These are phyloP conservation scores for Cystobasidium pallidum DNA, from an alignment of 1,284 basidiomycete species.

Conservation along the genomic window DNA sequence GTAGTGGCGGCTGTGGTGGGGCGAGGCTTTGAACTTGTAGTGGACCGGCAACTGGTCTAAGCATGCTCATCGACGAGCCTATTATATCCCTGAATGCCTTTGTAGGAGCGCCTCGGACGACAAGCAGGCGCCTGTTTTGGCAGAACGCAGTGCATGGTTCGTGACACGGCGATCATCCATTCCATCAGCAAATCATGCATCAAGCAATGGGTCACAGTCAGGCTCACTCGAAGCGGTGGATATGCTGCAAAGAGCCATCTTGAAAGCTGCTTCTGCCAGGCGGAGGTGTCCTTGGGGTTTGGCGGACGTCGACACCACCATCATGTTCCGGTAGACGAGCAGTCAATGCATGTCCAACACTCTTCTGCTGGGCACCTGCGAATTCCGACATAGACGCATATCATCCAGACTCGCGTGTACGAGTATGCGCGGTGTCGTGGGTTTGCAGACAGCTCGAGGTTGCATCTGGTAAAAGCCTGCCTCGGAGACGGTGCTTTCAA, in stretches of 20 bases:
- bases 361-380: neutral
- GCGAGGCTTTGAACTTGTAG: conserved; percentile 26
- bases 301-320: neutral
- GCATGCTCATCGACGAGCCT: conserved; percentile 14
- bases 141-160: neutral
- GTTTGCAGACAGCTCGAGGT: neutral
- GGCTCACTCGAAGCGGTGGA: conserved; percentile 20
- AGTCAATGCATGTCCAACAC: neutral
- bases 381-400: neutral
- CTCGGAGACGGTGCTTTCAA: neutral
- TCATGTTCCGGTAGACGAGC: neutral
- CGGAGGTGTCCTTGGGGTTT: neutral
- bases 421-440: neutral
- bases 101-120: conserved; percentile 13
- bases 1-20: conserved; percentile 14
- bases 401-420: neutral
- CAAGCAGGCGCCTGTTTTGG: conserved; percentile 14
- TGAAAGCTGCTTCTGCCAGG: conserved; percentile 15
- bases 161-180: neutral
- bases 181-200: conserved; percentile 11
- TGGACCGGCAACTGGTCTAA: conserved; percentile 11
- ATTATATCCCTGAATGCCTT: conserved; percentile 18
- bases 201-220: neutral
- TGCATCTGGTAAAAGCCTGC: neutral
- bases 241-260: conserved; percentile 9